phyloP scores from a whole-genome alignment of 768 basidiomycete genomes.

The Tricholoma bakamatsutake region DNA sequence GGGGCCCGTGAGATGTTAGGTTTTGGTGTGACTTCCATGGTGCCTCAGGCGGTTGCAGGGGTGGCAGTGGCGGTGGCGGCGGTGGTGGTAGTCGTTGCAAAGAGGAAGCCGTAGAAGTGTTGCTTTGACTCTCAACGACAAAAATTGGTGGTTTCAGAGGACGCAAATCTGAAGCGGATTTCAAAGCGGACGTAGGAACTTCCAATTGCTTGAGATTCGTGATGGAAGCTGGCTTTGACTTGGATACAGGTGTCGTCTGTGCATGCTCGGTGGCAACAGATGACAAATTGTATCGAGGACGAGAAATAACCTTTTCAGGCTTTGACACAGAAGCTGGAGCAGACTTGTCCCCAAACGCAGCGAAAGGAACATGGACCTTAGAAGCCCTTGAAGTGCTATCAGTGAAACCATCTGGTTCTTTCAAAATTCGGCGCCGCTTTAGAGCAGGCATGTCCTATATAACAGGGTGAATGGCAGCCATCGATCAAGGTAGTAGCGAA shows the following conservation, averaged over 20 bases:
- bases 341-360: slow-evolving; percentile 9
- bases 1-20: slow-evolving; percentile 21
- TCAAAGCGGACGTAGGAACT: background rate
- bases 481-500: background rate
- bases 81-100: slow-evolving; percentile 7
- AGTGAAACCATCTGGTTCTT: slow-evolving; percentile 14
- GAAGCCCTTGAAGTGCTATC: slow-evolving; percentile 1
- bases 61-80: slow-evolving; percentile 3
- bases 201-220: slow-evolving; percentile 12
- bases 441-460: slow-evolving; percentile 10
- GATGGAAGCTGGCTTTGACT: slow-evolving; percentile 2
- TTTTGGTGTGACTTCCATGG: slow-evolving; percentile 11
- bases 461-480: background rate
- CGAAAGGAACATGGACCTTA: slow-evolving; percentile 10
- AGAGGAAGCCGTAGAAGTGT: background rate
- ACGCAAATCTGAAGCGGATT: background rate
- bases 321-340: background rate
- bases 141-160: background rate
- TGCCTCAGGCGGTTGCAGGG: slow-evolving; percentile 1
- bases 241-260: slow-evolving; percentile 4
- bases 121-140: background rate
- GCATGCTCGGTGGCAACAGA: background rate
- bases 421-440: slow-evolving; percentile 15
- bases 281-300: background rate
- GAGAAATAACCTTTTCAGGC: background rate